These are phyloP conservation scores for Neocucurbitaria cava DNA, from an alignment of 2,329 filamentous ascomycete genomes.

Conservation along the genomic window DNA sequence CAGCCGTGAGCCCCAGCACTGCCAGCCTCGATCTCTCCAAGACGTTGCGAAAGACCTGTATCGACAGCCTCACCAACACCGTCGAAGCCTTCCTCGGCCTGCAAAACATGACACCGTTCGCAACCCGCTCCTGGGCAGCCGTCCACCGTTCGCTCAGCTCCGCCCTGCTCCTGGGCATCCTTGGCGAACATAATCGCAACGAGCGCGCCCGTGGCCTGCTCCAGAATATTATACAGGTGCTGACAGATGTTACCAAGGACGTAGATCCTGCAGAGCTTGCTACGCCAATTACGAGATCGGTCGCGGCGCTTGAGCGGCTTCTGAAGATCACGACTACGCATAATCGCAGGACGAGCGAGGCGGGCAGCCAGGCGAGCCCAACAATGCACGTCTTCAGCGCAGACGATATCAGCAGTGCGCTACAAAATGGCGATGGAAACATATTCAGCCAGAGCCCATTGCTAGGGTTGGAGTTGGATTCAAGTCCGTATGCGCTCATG, in stretches of 20 bases:
- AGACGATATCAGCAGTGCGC: constrained; percentile 47
- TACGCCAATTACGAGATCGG: constrained; percentile 56
- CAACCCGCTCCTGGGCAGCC: constrained; percentile 53
- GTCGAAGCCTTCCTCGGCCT: constrained; percentile 69
- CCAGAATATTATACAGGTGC: constrained; percentile 54
- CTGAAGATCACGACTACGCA: constrained; percentile 39
- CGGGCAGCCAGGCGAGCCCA: constrained; percentile 41
- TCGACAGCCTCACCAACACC: constrained; percentile 62
- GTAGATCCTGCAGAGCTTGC: constrained; percentile 57
- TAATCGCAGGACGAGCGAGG: constrained; percentile 32
- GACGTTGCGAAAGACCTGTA: constrained; percentile 61
- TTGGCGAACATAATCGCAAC: constrained; percentile 54
- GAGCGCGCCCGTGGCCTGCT: constrained; percentile 55
- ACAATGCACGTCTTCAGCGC: constrained; percentile 42
- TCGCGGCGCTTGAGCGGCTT: constrained; percentile 54
- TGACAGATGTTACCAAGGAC: constrained; percentile 55
- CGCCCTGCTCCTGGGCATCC: constrained; percentile 53
- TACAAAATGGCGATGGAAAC: constrained; percentile 40
- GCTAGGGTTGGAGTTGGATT: constrained; percentile 49
- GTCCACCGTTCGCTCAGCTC: constrained; percentile 54
- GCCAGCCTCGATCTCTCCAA: constrained; percentile 53
- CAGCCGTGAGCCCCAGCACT: constrained; percentile 62
- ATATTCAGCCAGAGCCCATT: constrained; percentile 45
- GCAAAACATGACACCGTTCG: constrained; percentile 57
- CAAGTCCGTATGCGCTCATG: constrained; percentile 57